These are phyloP conservation scores for Aphanoascus verrucosus DNA, from an alignment of 2,329 filamentous ascomycete genomes.

Conservation along the genomic window DNA sequence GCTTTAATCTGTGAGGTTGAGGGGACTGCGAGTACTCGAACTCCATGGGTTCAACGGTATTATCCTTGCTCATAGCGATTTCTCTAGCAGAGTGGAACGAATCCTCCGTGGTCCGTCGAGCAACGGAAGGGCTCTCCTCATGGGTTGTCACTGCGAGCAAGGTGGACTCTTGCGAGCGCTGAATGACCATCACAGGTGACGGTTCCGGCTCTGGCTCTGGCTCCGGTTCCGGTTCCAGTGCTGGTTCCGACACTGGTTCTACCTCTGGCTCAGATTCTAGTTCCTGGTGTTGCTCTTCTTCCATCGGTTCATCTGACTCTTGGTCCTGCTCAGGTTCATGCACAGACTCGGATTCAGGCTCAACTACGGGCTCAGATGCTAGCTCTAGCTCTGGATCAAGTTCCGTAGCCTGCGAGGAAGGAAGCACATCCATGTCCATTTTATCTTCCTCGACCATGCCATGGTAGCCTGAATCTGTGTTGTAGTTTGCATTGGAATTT, in stretches of 20 bases:
- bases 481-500: slow-evolving; percentile 33
- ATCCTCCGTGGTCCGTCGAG: slow-evolving; percentile 32
- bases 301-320: slow-evolving; percentile 3
- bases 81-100: slow-evolving; percentile 41
- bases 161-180: slow-evolving; percentile 26
- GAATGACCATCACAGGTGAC: slow-evolving; percentile 20
- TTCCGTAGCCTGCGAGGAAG: slow-evolving; percentile 3
- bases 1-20: background rate
- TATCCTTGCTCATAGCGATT: slow-evolving; percentile 26
- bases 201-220: background rate
- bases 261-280: background rate
- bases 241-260: background rate
- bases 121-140: slow-evolving; percentile 21
- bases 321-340: background rate
- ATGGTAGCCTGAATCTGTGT: slow-evolving; percentile 41
- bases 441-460: slow-evolving; percentile 36
- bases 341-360: background rate
- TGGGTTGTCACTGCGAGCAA: slow-evolving; percentile 14
- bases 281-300: slow-evolving; percentile 1
- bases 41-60: slow-evolving; percentile 30
- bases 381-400: background rate
- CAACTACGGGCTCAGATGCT: background rate
- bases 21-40: slow-evolving; percentile 15
- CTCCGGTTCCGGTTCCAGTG: background rate
- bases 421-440: slow-evolving; percentile 20